Base-by-base conservation (phyloP, 225 moss, liverwort and hornwort genomes). In the Physcomitrium patens region DNA sequence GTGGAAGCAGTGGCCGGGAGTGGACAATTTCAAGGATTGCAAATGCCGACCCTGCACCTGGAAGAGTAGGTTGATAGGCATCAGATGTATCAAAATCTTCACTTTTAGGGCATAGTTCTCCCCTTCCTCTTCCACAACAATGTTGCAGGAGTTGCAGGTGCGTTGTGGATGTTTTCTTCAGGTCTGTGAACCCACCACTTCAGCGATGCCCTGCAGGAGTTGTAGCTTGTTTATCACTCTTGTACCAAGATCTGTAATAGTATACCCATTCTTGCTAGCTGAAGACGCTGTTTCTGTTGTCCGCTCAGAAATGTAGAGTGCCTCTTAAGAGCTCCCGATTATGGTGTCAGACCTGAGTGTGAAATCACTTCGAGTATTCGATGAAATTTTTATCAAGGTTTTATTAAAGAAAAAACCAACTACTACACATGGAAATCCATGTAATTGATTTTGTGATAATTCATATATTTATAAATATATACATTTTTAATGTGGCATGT, bases 11-110 rank as follows among this genome's bases (percentile, higher is more conserved):
- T 58, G 74, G 79, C 57, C 77, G 77, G 44, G 89, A 83, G 53
- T 99, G 97, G 97, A 72, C 76, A 60, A 26, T 99, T 61, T 84
- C 84, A 9, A 84, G 78, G 50, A 74, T 95, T 76, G 52, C 77
- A 63, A 79, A 80, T 67, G 75, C 58, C 42, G 83, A 79, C 54
- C 80, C 81, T 59, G 47, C 60, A n/a, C 61, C 82, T 12, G 24
- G 37, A 65, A 41, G 23, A 71, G n/a, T 20, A 75, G 61, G 60
- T 23, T 80, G 70, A 61, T 37, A 68, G 68, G 47, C 22, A 23
- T 24, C 31, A 43, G 6, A 37, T 54, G 60, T 41, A 42, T 73
- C 48, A 18, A 65, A 67, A 16, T 55, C 26, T 55, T 11, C 51
- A 13, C 7, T 51, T 57, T 73, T 62, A 46, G 64, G 71, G 59